Base-by-base conservation (phyloP, 1,284 basidiomycete genomes). In the Austroboletus novae-zelandiae region DNA sequence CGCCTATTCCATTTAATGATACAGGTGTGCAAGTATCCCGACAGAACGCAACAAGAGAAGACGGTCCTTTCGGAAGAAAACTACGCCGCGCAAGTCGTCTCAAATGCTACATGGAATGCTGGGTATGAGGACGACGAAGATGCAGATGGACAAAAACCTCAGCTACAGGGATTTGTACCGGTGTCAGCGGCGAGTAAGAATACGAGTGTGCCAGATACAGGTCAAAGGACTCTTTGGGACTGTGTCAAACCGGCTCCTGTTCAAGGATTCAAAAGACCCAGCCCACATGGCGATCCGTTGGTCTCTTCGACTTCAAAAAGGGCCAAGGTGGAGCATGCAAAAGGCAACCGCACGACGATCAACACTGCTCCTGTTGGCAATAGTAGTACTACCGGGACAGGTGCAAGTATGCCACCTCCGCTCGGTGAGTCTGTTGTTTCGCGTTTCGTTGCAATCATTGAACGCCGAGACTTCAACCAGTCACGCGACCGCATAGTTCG, bases 1-100 rank as follows among this genome's bases (percentile, higher is more conserved):
- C 5, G 14, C 7, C 30, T 13, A 11, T 15, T 7, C 8, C 9
- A 13, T 34, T 9, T 27, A 5, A 29, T 34, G 3, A 30, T 23
- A 15, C 30, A 90, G 88, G 76, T 90, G 4, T 92, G 89, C 71
- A 88, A 85, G 64, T 81, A 82, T 55, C 84, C 87, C 0, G 81
- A 83, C 17, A 88, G 84, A 64, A 79, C 80, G 0, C 73, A 65
- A 45, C 67, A 64, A 1, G 74, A 76, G 27, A 77, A 79, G 49
- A 58, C 60, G 23, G 74, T 72, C 11, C 72, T 90, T 2, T 78
- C 81, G 0, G 70, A 77, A 0, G 71, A 74, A 47, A 76, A 78
- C 25, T 63, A 71, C 43, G 72, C 76, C 0, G 61, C 62, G 3
- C 57, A 66, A 1, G 64, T 46, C 51, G 34, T 61, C 32, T 64